Conservation (phyloP, 148 eudicot genomes). For the Vaccinium macrocarpon region DNA sequence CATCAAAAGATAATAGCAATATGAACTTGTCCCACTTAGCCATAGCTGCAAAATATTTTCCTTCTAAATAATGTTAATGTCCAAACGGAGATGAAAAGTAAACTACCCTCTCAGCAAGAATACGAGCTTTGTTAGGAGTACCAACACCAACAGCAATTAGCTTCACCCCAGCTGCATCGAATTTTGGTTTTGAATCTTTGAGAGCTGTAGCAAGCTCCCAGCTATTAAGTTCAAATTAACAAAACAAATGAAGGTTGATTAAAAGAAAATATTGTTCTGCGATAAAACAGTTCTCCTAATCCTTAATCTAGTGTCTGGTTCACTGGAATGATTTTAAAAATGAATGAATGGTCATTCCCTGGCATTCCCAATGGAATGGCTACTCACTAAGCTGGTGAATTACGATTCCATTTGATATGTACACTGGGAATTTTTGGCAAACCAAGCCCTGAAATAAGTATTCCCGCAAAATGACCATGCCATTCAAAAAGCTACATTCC, state of each 20-base stretch:
- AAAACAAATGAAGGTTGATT: slow-evolving; percentile 10
- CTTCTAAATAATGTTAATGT: not conserved
- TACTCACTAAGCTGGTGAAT: not conserved
- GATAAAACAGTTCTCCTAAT: not conserved
- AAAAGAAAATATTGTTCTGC: not conserved
- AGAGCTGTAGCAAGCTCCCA: slow-evolving; percentile 88
- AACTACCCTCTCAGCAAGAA: slow-evolving; percentile 76
- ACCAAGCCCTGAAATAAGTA: not conserved
- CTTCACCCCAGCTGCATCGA: slow-evolving; percentile 83
- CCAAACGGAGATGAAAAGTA: not conserved
- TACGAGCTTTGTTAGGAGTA: slow-evolving; percentile 69
- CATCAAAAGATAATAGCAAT: not conserved
- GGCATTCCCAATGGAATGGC: not conserved
- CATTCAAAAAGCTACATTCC: not conserved
- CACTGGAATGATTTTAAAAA: not conserved
- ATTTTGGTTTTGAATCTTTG: slow-evolving; percentile 55
- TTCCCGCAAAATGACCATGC: not conserved
- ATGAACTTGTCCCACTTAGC: not conserved
- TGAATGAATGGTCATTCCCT: not conserved
- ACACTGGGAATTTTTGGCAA: not conserved
- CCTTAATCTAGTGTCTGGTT: not conserved
- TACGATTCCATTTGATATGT: not conserved
- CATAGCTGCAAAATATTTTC: not conserved
- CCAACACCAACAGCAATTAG: slow-evolving; percentile 97
- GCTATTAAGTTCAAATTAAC: slow-evolving; percentile 31